Evolutionary conservation across 163 green algal genomes (phyloP).

Genomic region (Volvox carteri): DNA sequence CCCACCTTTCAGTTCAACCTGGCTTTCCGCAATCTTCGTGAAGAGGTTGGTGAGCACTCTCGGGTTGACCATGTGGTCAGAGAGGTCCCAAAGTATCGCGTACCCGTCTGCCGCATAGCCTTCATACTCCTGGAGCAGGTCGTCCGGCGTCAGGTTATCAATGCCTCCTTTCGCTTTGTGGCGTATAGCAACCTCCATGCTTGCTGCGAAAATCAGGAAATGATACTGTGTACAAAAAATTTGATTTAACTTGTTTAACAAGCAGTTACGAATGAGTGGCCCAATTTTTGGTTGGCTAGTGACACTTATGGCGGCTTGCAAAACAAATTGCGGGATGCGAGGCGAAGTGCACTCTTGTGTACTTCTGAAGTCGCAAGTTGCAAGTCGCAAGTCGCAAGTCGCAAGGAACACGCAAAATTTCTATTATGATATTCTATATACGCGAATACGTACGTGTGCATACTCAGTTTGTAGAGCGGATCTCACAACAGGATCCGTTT

Average conservation of each 20-base stretch:
- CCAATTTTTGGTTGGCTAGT: too few species aligned
- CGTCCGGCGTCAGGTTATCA: conserved; percentile 22
- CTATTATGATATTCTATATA: too few species aligned
- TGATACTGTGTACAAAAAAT: conserved; percentile 15
- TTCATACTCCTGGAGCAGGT: conserved; percentile 23
- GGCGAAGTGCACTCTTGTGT: too few species aligned
- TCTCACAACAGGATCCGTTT: too few species aligned
- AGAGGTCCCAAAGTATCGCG: conserved; percentile 23
- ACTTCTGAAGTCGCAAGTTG: too few species aligned
- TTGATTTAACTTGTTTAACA: conserved; percentile 2
- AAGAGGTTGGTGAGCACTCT: conserved; percentile 25
- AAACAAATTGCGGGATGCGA: too few species aligned
- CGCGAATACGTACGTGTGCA: too few species aligned
- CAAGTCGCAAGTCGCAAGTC: too few species aligned
- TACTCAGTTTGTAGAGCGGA: too few species aligned
- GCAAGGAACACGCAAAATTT: too few species aligned
- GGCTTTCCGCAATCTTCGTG: conserved; percentile 24
- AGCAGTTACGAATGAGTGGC: too few species aligned
- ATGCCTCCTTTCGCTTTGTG: conserved; percentile 26
- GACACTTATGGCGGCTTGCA: too few species aligned
- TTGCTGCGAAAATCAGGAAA: conserved; percentile 18
- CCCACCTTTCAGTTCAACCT: conserved; percentile 23
- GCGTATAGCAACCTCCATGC: conserved; percentile 20
- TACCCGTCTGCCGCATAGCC: conserved; percentile 1
- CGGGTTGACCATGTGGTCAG: conserved; percentile 24